A percentile compares a stretch with the other conserved stretches of the same genome.
Conservation (phyloP, 2,329 filamentous ascomycete genomes). For the Pseudogymnoascus sp. region DNA sequence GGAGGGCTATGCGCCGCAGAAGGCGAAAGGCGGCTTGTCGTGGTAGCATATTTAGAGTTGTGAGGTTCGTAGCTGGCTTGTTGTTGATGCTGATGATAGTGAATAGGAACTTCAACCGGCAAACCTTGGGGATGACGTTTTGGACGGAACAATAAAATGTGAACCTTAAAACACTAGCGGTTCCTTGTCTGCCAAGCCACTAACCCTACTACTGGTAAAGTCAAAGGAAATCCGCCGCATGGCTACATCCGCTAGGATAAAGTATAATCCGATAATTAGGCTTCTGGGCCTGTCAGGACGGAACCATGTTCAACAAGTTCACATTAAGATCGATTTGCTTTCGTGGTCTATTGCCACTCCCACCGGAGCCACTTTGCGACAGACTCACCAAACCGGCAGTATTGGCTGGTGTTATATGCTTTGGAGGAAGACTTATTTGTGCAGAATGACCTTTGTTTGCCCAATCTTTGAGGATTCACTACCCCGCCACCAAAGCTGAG, state of each 20-base stretch:
- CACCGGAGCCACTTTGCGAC: neutral
- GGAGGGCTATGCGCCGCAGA: slow-evolving; percentile 6
- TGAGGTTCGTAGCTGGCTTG: neutral
- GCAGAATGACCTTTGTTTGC: neutral
- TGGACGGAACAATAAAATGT: neutral
- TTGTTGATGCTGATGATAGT: neutral
- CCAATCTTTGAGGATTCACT: neutral
- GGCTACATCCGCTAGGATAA: neutral
- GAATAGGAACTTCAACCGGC: neutral
- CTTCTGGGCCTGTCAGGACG: neutral
- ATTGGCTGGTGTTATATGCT: neutral
- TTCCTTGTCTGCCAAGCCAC: neutral
- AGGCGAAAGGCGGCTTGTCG: slow-evolving; percentile 15
- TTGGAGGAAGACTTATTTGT: neutral
- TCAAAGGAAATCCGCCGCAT: neutral
- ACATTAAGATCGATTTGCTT: neutral
- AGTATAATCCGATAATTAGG: neutral
- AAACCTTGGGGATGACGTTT: neutral
- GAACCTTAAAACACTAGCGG: slow-evolving; percentile 6
- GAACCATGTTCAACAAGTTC: neutral
- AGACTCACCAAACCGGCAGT: neutral
- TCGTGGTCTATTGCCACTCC: neutral
- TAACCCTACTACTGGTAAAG: neutral
- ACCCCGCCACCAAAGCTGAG: neutral
- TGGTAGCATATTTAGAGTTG: neutral